Base-by-base conservation (phyloP, 495 filamentous ascomycete genomes). In the Pseudomonodictys pantanalensis region DNA sequence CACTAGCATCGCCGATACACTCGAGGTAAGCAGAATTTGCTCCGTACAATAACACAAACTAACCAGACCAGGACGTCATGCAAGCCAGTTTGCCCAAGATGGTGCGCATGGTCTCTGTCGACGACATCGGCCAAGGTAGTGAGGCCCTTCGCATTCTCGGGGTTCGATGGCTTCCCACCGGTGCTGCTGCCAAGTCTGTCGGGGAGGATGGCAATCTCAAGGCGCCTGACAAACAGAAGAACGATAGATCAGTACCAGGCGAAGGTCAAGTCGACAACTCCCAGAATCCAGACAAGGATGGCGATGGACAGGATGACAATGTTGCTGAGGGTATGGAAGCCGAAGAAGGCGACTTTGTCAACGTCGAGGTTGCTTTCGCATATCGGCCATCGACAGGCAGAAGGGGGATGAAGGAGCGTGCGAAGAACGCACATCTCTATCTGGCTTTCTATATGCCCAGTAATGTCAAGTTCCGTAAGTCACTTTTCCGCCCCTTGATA, bases 331-430 rank as follows among this genome's bases (percentile, higher is more conserved):
- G 84, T 0, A 84, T 87, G 81, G 86, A 88, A 66, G 86, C 85
- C 17, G 86, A 88, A 62, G 83, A 87, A 65, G 86, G 86, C 4
- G 83, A 88, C 60, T 88, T 88, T 65, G 78, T 87, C 62, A 88
- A 88, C 65, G 61, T 88, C 43, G 87, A 90, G 62, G 72, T 89
- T 39, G 82, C 81, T 2, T 86, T 89, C 66, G 79, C 87, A 9
- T 90, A 89, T 71, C 76, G 85, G 26, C 80, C 82, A 9, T 72
- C 80, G 22, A 58, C 60, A 12, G 46, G 50, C 22, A 75, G 78
- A 29, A 81, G 78, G 47, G 81, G 76, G 12, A 66, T 87, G 30
- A 79, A 78, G 53, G 74, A 76, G 25, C 84, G 87, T 53, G 75
- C 80, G 6, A 86, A 87, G 58, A 86, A 88, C 68, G 84, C 85